phyloP scores from a whole-genome alignment of 176 grass and related monocot species.

The Otatea glauca region DNA sequence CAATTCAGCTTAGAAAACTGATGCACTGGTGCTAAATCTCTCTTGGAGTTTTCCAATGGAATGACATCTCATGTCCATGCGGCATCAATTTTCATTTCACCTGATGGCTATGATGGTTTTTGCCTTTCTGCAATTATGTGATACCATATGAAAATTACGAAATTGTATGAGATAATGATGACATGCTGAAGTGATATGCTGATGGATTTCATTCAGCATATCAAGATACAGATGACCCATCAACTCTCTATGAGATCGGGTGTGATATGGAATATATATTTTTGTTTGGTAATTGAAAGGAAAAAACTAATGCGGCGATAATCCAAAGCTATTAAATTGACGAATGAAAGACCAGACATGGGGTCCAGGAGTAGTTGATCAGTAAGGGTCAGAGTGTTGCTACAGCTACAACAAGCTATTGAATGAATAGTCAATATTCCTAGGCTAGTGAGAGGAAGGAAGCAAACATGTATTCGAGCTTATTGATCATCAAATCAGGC shows the following conservation, averaged over 20 bases:
- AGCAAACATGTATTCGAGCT: conserved; percentile 34
- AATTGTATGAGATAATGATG: background rate
- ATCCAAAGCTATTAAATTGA: conserved; percentile 7
- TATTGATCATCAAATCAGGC: conserved; percentile 41
- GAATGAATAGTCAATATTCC: conserved; percentile 33
- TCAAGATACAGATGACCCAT: conserved; percentile 26
- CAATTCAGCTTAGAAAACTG: conserved; percentile 13
- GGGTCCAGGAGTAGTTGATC: conserved; percentile 28
- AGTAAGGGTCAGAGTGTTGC: conserved; percentile 11
- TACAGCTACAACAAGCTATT: background rate
- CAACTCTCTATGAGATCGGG: conserved; percentile 10
- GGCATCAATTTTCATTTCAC: background rate
- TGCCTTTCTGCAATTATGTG: background rate
- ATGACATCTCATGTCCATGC: background rate
- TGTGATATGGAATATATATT: background rate
- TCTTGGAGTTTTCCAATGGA: conserved; percentile 7
- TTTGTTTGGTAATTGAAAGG: conserved; percentile 19
- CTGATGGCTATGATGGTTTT: background rate
- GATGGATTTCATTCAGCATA: conserved; percentile 12
- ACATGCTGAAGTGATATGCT: background rate
- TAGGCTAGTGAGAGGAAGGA: conserved; percentile 8
- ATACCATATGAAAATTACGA: background rate
- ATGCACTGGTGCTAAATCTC: background rate
- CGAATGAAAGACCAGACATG: conserved; percentile 9
- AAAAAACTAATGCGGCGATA: background rate